Conservation (phyloP, 768 basidiomycete species). For the Macrolepiota dolichaula region DNA sequence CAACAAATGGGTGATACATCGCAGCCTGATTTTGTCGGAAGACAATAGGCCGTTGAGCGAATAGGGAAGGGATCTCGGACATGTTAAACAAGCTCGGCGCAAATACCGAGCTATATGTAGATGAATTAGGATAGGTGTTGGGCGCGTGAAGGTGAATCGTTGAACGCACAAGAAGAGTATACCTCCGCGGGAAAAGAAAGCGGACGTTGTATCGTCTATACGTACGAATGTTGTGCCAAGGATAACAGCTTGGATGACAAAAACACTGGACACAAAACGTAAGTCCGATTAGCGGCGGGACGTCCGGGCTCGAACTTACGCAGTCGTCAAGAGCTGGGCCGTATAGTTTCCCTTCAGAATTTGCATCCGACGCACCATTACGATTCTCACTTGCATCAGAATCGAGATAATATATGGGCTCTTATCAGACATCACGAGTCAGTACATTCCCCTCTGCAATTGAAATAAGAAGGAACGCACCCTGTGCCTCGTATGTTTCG, state of each 20-base stretch:
- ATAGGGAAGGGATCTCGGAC: constrained; percentile 68
- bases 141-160: not conserved
- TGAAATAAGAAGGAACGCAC: constrained; percentile 11
- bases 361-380: constrained; percentile 37
- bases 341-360: constrained; percentile 35
- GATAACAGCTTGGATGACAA: constrained; percentile 34
- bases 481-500: constrained; percentile 35
- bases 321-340: constrained; percentile 25
- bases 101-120: constrained; percentile 43
- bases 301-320: constrained; percentile 13
- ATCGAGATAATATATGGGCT: constrained; percentile 37
- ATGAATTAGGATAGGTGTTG: constrained; percentile 18
- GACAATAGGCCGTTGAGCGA: constrained; percentile 57
- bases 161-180: constrained; percentile 62
- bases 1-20: constrained; percentile 44
- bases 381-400: constrained; percentile 39
- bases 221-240: constrained; percentile 63
- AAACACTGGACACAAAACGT: constrained; percentile 29
- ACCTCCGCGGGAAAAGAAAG: constrained; percentile 70
- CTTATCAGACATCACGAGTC: constrained; percentile 13
- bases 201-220: constrained; percentile 46
- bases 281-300: not conserved
- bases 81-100: constrained; percentile 57
- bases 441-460: not conserved
- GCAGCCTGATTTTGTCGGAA: constrained; percentile 55